Evolutionary conservation across 1,139 yeast genomes (phyloP).

Genomic region (Pneumocystis oryctolagi): DNA sequence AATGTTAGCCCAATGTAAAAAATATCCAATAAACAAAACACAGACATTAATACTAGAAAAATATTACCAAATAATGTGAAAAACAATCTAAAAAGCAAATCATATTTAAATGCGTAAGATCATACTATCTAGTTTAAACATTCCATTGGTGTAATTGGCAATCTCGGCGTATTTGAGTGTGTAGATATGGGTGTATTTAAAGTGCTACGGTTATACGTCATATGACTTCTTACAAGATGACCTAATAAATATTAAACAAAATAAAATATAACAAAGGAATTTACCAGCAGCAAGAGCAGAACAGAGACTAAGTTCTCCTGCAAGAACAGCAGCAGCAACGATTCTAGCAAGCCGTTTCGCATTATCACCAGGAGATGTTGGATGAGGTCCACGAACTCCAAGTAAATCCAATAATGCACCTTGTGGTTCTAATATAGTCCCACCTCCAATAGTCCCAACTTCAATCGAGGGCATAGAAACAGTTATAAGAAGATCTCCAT

Average conservation of each 20-base stretch:
- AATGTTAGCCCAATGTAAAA: neutral
- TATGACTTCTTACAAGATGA: slow-evolving; percentile 92
- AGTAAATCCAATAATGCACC: slow-evolving; percentile 87
- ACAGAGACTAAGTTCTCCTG: slow-evolving; percentile 88
- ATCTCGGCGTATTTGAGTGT: slow-evolving; percentile 7
- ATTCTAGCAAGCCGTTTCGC: slow-evolving; percentile 90
- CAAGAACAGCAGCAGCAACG: slow-evolving; percentile 88
- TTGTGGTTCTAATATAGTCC: slow-evolving; percentile 94
- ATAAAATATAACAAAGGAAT: neutral
- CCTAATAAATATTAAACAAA: slow-evolving; percentile 23
- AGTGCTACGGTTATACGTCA: slow-evolving; percentile 80
- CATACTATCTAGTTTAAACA: neutral
- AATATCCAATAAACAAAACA: neutral
- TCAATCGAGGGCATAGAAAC: slow-evolving; percentile 98
- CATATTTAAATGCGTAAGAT: neutral
- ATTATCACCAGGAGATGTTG: slow-evolving; percentile 84
- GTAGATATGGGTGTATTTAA: slow-evolving; percentile 23
- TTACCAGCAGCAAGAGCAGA: slow-evolving; percentile 82
- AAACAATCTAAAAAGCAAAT: neutral
- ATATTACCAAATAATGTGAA: neutral
- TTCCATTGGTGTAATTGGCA: neutral
- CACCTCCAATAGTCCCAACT: slow-evolving; percentile 98
- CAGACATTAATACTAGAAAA: neutral
- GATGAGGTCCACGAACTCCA: slow-evolving; percentile 93
- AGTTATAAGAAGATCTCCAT: slow-evolving; percentile 74